phyloP scores from a whole-genome alignment of 1,284 basidiomycete genomes.

The Laetiporus sulphureus region DNA sequence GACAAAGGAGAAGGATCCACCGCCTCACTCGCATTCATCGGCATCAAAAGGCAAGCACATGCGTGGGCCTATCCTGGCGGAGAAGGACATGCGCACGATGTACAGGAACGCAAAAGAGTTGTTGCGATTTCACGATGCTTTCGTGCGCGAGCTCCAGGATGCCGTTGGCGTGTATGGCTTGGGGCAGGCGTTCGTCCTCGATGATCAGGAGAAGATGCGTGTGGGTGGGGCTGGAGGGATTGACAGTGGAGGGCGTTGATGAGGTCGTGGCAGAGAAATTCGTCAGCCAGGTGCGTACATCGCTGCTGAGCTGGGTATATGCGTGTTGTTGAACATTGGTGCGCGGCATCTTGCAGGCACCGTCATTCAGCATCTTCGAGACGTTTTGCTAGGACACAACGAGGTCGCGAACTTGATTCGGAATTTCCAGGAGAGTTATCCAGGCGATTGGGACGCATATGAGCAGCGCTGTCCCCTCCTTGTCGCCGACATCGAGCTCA shows the following conservation, averaged over 20 bases:
- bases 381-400: conserved; percentile 77
- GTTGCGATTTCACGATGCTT: conserved; percentile 69
- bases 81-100: conserved; percentile 49
- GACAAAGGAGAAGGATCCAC: conserved; percentile 4
- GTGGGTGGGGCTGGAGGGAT: conserved; percentile 1
- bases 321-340: conserved; percentile 1
- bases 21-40: conserved; percentile 9
- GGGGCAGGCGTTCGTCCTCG: conserved; percentile 15
- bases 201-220: conserved; percentile 1
- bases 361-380: conserved; percentile 73
- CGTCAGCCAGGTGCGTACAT: conserved; percentile 21
- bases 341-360: conserved; percentile 40
- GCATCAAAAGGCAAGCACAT: conserved; percentile 33
- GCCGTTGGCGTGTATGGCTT: conserved; percentile 48
- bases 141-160: conserved; percentile 55
- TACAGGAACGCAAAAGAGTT: conserved; percentile 71
- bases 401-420: conserved; percentile 73
- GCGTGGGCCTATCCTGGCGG: conserved; percentile 35
- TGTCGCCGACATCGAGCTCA: too few species aligned
- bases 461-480: conserved; percentile 55
- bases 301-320: conserved; percentile 1
- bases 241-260: conserved; percentile 16
- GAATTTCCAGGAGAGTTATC: conserved; percentile 50
- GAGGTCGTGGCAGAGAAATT: conserved; percentile 21
- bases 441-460: conserved; percentile 74